A percentile compares a stretch with the other conserved stretches of the same genome.
These are phyloP conservation scores for Calonectria ilicicola DNA, from an alignment of 2,329 filamentous ascomycete species.

Conservation along the genomic window DNA sequence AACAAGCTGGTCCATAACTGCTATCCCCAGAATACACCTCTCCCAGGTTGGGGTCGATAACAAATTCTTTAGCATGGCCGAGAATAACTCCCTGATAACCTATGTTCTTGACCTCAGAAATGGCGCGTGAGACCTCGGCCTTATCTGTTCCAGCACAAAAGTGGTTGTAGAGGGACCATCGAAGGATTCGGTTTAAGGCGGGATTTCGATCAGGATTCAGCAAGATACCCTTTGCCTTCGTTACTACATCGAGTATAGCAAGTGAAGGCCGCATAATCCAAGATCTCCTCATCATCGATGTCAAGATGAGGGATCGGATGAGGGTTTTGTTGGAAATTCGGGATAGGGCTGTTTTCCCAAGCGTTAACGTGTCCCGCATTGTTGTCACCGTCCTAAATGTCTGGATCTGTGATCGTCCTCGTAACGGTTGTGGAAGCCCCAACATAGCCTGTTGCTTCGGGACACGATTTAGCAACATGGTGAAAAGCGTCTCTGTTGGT, in stretches of 20 bases:
- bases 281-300: constrained; percentile 31
- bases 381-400: neutral
- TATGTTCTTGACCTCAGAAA: constrained; percentile 55
- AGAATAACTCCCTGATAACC: constrained; percentile 64
- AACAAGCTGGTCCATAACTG: neutral
- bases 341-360: neutral
- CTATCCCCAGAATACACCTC: neutral
- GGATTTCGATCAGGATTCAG: constrained; percentile 56
- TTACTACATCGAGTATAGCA: constrained; percentile 23
- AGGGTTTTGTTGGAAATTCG: neutral
- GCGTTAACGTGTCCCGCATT: neutral
- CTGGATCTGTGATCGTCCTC: neutral
- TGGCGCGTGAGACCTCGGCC: constrained; percentile 56
- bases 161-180: constrained; percentile 62
- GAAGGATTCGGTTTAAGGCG: constrained; percentile 53
- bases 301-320: constrained; percentile 30
- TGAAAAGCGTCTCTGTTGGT: no score
- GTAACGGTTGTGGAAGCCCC: no score
- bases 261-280: constrained; percentile 30
- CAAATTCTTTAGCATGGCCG: constrained; percentile 62
- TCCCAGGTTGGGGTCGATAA: constrained; percentile 43
- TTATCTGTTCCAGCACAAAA: constrained; percentile 65
- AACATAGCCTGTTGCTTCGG: no score
- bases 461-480: neutral
- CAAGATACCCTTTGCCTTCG: constrained; percentile 41